These are phyloP conservation scores for Parathielavia hyrcaniae DNA, from an alignment of 495 filamentous ascomycete species.

Conservation along the genomic window DNA sequence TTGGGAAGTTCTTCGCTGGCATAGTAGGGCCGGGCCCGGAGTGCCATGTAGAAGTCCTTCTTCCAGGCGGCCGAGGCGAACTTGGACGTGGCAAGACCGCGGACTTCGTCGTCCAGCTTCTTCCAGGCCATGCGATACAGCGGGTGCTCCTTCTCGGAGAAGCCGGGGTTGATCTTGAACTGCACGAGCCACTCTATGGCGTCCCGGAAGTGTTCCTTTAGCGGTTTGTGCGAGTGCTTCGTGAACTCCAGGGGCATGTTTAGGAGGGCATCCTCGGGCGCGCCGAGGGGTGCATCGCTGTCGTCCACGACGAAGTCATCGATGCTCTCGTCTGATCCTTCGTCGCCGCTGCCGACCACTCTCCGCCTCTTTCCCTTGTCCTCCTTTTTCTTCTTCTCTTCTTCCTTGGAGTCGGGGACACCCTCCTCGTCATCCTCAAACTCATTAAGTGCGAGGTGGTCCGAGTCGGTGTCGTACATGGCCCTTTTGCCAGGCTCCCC, in stretches of 20 bases:
- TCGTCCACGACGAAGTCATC: constrained; percentile 67
- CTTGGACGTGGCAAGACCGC: constrained; percentile 61
- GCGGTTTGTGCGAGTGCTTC: constrained; percentile 55
- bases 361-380: constrained; percentile 8
- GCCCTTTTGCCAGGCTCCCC: constrained; percentile 30
- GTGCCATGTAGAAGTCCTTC: constrained; percentile 53
- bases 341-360: constrained; percentile 20
- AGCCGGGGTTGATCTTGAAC: constrained; percentile 66
- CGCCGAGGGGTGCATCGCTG: constrained; percentile 56
- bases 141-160: constrained; percentile 48
- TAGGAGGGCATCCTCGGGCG: constrained; percentile 40
- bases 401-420: constrained; percentile 22
- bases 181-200: constrained; percentile 78
- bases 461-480: constrained; percentile 42
- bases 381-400: constrained; percentile 19
- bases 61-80: constrained; percentile 72
- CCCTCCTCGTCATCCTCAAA: constrained; percentile 47
- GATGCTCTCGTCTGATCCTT: constrained; percentile 54
- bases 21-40: constrained; percentile 56
- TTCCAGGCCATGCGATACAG: constrained; percentile 66
- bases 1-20: constrained; percentile 25
- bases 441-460: constrained; percentile 34
- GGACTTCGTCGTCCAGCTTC: constrained; percentile 68
- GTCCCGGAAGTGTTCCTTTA: constrained; percentile 70
- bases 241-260: constrained; percentile 70